phyloP scores from a whole-genome alignment of 345 rosid species.

The Pugionium cornutum region DNA sequence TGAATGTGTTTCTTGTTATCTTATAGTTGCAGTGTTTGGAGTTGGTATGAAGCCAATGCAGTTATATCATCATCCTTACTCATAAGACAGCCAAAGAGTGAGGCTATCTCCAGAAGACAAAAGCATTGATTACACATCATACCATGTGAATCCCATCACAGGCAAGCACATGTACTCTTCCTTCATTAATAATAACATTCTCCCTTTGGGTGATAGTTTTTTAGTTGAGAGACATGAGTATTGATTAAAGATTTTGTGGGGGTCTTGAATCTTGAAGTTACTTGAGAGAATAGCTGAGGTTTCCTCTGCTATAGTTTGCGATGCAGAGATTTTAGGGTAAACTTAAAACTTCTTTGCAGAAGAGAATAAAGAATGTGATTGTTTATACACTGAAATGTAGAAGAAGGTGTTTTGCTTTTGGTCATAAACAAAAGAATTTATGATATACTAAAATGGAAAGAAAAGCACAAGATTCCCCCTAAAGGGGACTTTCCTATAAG shows the following conservation, averaged over 20 bases:
- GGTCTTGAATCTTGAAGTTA: slow-evolving; percentile 50
- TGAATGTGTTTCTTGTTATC: slow-evolving; percentile 16
- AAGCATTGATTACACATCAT: slow-evolving; percentile 86
- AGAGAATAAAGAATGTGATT: slow-evolving; percentile 31
- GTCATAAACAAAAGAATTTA: slow-evolving; percentile 53
- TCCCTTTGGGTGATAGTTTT: slow-evolving; percentile 1
- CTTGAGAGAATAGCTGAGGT: slow-evolving; percentile 73
- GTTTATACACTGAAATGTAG: slow-evolving; percentile 30
- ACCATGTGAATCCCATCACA: slow-evolving; percentile 76
- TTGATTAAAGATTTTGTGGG: too few species aligned
- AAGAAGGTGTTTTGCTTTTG: slow-evolving; percentile 3
- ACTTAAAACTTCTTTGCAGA: not conserved
- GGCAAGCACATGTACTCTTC: slow-evolving; percentile 84
- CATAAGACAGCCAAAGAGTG: slow-evolving; percentile 85
- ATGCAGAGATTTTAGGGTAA: too few species aligned
- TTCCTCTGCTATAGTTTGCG: slow-evolving; percentile 43
- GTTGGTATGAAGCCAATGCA: slow-evolving; percentile 49
- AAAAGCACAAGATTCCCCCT: slow-evolving; percentile 42
- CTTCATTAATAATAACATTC: slow-evolving; percentile 27
- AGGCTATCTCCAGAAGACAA: slow-evolving; percentile 89
- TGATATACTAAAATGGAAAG: slow-evolving; percentile 46
- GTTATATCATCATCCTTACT: slow-evolving; percentile 88
- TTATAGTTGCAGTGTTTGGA: slow-evolving; percentile 17
- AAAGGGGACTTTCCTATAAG: slow-evolving; percentile 35
- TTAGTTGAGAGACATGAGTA: not conserved